These are phyloP conservation scores for Solanum lignicaule DNA, from an alignment of 257 asterid genomes.

Conservation along the genomic window DNA sequence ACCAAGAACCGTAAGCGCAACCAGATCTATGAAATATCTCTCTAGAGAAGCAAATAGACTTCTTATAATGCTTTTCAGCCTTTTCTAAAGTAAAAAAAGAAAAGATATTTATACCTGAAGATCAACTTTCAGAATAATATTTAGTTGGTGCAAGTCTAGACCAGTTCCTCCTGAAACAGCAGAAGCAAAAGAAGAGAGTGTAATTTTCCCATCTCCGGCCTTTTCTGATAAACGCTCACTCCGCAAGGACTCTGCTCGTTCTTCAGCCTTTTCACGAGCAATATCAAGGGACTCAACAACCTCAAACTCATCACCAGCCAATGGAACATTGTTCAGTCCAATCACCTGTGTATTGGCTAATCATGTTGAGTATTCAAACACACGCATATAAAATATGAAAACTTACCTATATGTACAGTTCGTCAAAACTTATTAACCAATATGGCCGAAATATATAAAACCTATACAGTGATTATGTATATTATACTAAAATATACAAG, in stretches of 20 bases:
- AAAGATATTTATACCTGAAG: constrained; percentile 56
- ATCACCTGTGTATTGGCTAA: constrained; percentile 42
- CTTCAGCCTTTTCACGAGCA: constrained; percentile 80
- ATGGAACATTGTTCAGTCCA: constrained; percentile 87
- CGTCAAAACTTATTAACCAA: background rate
- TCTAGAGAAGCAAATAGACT: background rate
- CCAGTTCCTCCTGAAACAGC: constrained; percentile 87
- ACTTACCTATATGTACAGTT: background rate
- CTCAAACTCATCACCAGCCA: constrained; percentile 97
- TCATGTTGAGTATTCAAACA: background rate
- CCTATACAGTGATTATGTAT: background rate
- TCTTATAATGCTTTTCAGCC: background rate
- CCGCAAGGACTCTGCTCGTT: constrained; percentile 57
- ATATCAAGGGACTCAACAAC: constrained; percentile 72
- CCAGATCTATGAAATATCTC: background rate
- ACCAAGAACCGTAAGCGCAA: background rate
- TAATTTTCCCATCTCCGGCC: constrained; percentile 92
- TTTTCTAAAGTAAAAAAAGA: background rate
- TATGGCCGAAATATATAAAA: background rate
- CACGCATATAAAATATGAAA: background rate
- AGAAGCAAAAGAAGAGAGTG: constrained; percentile 89
- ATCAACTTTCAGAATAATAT: constrained; percentile 88
- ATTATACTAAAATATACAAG: background rate
- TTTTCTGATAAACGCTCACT: constrained; percentile 73
- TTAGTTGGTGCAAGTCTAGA: constrained; percentile 85